These are phyloP conservation scores for Plenodomus lindquistii DNA, from an alignment of 2,329 filamentous ascomycete species.

Conservation along the genomic window DNA sequence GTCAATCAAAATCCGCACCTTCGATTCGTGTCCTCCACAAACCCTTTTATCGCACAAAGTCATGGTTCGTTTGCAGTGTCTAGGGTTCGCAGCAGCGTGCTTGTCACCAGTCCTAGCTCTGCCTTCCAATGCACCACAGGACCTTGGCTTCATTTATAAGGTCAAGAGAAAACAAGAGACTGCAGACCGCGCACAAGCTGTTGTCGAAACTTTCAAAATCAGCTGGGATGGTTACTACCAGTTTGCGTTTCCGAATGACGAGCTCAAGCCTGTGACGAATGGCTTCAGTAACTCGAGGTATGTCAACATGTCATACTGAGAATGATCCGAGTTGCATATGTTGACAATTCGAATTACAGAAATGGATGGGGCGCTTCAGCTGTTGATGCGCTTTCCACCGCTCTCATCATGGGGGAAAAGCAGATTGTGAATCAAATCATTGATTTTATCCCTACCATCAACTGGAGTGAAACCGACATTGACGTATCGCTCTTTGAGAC, in stretches of 20 bases:
- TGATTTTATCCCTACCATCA: slow-evolving; percentile 68
- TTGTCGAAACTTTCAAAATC: slow-evolving; percentile 38
- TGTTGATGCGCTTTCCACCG: slow-evolving; percentile 79
- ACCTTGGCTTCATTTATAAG: slow-evolving; percentile 3
- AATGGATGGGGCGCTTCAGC: slow-evolving; percentile 86
- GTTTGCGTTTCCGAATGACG: slow-evolving; percentile 78
- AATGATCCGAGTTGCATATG: neutral
- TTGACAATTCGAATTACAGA: slow-evolving; percentile 47
- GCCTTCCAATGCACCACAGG: slow-evolving; percentile 12
- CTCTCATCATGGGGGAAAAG: slow-evolving; percentile 72
- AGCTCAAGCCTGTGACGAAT: slow-evolving; percentile 70
- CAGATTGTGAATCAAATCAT: slow-evolving; percentile 73
- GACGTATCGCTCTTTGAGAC: slow-evolving; percentile 83
- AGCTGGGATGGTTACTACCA: slow-evolving; percentile 61
- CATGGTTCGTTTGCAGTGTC: neutral
- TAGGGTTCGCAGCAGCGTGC: neutral
- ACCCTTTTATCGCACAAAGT: neutral
- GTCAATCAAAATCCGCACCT: neutral
- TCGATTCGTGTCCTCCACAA: neutral
- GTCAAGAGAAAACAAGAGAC: slow-evolving; percentile 15
- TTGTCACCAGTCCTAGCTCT: slow-evolving; percentile 8
- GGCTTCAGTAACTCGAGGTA: slow-evolving; percentile 70
- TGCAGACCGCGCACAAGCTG: slow-evolving; percentile 36
- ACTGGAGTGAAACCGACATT: slow-evolving; percentile 65
- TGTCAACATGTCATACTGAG: slow-evolving; percentile 13